Conservation (phyloP, 805 yeast genomes). For the Candida nanaspora region DNA sequence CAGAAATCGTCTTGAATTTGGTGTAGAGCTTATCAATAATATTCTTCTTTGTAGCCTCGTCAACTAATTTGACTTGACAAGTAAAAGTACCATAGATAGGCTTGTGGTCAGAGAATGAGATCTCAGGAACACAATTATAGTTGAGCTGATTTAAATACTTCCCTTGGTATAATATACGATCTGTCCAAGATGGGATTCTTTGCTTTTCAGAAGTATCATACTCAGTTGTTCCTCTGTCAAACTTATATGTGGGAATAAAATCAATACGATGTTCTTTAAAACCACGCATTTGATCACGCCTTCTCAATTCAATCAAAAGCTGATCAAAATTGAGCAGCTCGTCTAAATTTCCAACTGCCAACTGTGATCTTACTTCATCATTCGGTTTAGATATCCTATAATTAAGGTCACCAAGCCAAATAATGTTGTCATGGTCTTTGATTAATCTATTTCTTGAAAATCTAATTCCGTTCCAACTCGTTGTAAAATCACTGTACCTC, state of each 20-base stretch:
- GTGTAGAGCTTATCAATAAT: conserved; percentile 55
- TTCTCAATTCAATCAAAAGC: conserved; percentile 62
- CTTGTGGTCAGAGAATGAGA: conserved; percentile 78
- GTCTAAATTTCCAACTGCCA: conserved; percentile 37
- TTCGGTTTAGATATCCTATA: conserved; percentile 68
- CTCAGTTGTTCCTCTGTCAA: conserved; percentile 69
- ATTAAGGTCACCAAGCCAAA: conserved; percentile 96
- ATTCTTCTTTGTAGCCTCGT: conserved; percentile 50
- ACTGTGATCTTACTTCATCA: conserved; percentile 60
- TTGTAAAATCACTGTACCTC: conserved; percentile 76
- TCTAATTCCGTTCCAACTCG: conserved; percentile 66
- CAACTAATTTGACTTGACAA: conserved; percentile 59
- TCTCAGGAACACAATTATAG: conserved; percentile 56
- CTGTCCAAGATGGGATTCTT: conserved; percentile 96
- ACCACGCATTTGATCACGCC: conserved; percentile 64
- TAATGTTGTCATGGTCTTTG: conserved; percentile 74
- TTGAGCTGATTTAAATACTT: conserved; percentile 49
- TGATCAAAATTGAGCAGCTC: conserved; percentile 70
- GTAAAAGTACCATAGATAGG: conserved; percentile 83
- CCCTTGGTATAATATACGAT: conserved; percentile 69
- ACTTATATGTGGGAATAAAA: conserved; percentile 89
- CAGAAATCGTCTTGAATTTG: conserved; percentile 35
- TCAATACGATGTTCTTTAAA: conserved; percentile 71
- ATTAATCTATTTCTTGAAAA: conserved; percentile 74
- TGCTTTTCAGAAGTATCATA: conserved; percentile 91